phyloP scores from a whole-genome alignment of 305 asterid species.

The Lippia alba region DNA sequence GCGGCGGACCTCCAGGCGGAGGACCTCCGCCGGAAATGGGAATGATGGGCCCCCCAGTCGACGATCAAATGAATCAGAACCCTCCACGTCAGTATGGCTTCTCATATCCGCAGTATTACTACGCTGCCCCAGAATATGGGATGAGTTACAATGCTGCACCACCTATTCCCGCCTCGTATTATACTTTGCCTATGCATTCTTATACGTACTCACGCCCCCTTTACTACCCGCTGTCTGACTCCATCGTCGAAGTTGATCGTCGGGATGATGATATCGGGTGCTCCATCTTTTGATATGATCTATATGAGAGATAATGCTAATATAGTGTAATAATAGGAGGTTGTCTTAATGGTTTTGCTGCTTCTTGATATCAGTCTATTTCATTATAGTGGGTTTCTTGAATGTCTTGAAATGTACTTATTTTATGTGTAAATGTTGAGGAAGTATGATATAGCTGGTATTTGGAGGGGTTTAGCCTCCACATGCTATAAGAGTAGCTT shows the following conservation, averaged over 20 bases:
- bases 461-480: no score
- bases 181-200: slow-evolving; percentile 45
- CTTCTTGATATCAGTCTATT: slow-evolving; percentile 2
- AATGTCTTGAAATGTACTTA: background rate
- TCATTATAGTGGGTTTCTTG: slow-evolving; percentile 25
- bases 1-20: slow-evolving; percentile 36
- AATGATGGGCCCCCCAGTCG: slow-evolving; percentile 27
- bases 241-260: slow-evolving; percentile 18
- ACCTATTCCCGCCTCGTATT: slow-evolving; percentile 46
- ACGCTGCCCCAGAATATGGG: slow-evolving; percentile 56
- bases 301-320: slow-evolving; percentile 26
- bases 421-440: slow-evolving; percentile 13
- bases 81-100: slow-evolving; percentile 44
- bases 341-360: slow-evolving; percentile 16
- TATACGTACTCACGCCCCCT: slow-evolving; percentile 36
- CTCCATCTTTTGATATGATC: slow-evolving; percentile 44
- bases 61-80: slow-evolving; percentile 33
- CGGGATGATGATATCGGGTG: slow-evolving; percentile 52
- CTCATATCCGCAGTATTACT: slow-evolving; percentile 45
- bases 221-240: slow-evolving; percentile 39
- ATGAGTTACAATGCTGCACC: slow-evolving; percentile 53
- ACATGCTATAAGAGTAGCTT: no score
- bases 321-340: slow-evolving; percentile 28
- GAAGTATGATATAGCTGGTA: no score
- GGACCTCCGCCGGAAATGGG: slow-evolving; percentile 19